phyloP scores from a whole-genome alignment of 2,329 filamentous ascomycete genomes.

The Pseudopithomyces maydicus region DNA sequence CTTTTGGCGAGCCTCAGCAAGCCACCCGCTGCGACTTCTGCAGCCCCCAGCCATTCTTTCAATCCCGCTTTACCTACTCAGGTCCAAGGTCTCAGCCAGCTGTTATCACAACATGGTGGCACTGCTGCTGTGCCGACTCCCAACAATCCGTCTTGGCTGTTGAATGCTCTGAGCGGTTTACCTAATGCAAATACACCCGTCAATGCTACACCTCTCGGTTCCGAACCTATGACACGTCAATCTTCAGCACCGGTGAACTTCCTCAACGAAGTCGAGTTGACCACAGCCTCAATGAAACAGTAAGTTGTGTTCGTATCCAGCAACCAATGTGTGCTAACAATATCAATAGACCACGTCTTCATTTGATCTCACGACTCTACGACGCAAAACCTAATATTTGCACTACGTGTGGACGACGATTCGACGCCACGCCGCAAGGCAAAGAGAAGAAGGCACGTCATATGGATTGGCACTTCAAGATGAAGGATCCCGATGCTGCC shows the following conservation, averaged over 20 bases:
- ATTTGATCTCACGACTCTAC: constrained; percentile 76
- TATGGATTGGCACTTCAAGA: constrained; percentile 98
- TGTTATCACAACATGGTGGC: constrained; percentile 19
- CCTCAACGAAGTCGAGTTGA: constrained; percentile 62
- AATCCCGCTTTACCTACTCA: constrained; percentile 18
- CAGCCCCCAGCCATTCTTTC: constrained; percentile 17
- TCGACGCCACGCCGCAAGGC: constrained; percentile 76
- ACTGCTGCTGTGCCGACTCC: constrained; percentile 18
- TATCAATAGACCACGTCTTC: constrained; percentile 67
- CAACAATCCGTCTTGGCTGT: constrained; percentile 32
- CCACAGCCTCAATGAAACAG: constrained; percentile 73
- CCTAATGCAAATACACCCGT: constrained; percentile 28
- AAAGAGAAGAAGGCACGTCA: constrained; percentile 86
- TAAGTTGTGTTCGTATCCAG: constrained; percentile 43
- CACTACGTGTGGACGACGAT: constrained; percentile 88
- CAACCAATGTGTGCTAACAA: constrained; percentile 19
- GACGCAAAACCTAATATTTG: constrained; percentile 85
- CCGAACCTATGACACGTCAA: constrained; percentile 34
- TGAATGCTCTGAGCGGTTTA: constrained; percentile 37
- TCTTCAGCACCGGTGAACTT: constrained; percentile 44
- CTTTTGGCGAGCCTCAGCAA: constrained; percentile 40
- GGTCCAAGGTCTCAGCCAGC: constrained; percentile 20
- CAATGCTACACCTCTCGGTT: constrained; percentile 30
- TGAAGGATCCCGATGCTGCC: constrained; percentile 85
- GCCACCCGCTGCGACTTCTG: constrained; percentile 22